Conservation (phyloP, 345 rosid species). For the Mercurialis annua region DNA sequence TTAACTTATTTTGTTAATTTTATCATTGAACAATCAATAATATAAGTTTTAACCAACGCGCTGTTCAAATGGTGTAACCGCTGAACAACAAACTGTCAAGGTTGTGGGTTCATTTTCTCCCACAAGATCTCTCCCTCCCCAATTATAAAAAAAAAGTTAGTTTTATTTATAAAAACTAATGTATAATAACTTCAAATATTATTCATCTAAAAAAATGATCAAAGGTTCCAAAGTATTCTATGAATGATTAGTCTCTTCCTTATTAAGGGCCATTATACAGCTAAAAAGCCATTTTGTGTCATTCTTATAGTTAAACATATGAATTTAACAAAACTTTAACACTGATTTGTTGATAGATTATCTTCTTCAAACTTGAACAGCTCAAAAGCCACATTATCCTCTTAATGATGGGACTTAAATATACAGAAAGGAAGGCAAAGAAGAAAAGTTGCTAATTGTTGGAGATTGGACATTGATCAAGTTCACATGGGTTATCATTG, state of each 20-base stretch:
- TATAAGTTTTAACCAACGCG: no score
- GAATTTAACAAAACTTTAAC: not conserved
- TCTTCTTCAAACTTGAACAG: constrained; percentile 24
- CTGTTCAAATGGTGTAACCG: no score
- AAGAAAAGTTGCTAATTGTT: constrained; percentile 11
- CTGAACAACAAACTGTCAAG: no score
- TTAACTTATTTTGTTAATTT: no score
- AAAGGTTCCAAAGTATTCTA: not conserved
- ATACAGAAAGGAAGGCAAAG: not conserved
- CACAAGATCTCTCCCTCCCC: no score
- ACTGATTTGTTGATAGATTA: not conserved
- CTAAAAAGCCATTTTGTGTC: constrained; percentile 27
- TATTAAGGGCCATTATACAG: constrained; percentile 23
- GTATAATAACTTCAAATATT: no score
- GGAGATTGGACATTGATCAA: not conserved
- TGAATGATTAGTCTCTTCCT: not conserved
- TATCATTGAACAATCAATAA: no score
- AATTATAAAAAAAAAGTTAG: no score
- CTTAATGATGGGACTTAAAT: constrained; percentile 4
- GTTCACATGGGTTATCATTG: constrained; percentile 25
- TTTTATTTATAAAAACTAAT: no score
- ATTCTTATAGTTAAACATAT: constrained; percentile 4
- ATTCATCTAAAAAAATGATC: no score
- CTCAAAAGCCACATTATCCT: constrained; percentile 29
- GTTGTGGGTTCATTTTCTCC: no score